Percentiles rank a stretch among this genome's conserved stretches.
These are phyloP conservation scores for Podospora didyma DNA, from an alignment of 495 filamentous ascomycete genomes.

Conservation along the genomic window DNA sequence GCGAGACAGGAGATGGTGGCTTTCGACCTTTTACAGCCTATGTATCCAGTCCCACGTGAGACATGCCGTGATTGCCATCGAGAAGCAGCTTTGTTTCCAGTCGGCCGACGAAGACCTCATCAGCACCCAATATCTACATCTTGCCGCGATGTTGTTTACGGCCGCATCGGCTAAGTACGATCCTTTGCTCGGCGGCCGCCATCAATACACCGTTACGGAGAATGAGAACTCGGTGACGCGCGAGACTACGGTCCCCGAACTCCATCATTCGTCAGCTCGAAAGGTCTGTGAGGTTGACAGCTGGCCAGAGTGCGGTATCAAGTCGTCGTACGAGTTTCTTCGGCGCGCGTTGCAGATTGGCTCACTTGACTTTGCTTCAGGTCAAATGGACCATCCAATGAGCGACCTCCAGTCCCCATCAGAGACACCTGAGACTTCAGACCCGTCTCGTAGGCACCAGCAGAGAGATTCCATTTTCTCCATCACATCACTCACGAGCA, in stretches of 20 bases:
- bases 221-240: conserved; percentile 26
- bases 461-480: neutral
- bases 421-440: neutral
- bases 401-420: neutral
- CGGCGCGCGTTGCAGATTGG: conserved; percentile 26
- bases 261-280: conserved; percentile 25
- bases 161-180: conserved; percentile 30
- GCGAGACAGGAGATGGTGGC: conserved; percentile 30
- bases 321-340: conserved; percentile 27
- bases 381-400: conserved; percentile 1
- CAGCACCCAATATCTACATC: conserved; percentile 25
- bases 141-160: conserved; percentile 23
- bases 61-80: conserved; percentile 27
- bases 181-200: conserved; percentile 22
- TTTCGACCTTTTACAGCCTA: conserved; percentile 34
- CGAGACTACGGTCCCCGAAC: conserved; percentile 23
- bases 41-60: conserved; percentile 34
- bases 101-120: conserved; percentile 23
- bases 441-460: too few relatives aligned
- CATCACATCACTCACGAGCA: neutral
- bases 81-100: conserved; percentile 24
- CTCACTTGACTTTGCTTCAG: conserved; percentile 24
- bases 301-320: conserved; percentile 26
- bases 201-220: conserved; percentile 27
- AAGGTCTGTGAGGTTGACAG: conserved; percentile 23